Percentiles rank a stretch among this genome's conserved stretches.
Conservation (phyloP, 495 filamentous ascomycete genomes). For the Rostrohypoxylon terebratum region DNA sequence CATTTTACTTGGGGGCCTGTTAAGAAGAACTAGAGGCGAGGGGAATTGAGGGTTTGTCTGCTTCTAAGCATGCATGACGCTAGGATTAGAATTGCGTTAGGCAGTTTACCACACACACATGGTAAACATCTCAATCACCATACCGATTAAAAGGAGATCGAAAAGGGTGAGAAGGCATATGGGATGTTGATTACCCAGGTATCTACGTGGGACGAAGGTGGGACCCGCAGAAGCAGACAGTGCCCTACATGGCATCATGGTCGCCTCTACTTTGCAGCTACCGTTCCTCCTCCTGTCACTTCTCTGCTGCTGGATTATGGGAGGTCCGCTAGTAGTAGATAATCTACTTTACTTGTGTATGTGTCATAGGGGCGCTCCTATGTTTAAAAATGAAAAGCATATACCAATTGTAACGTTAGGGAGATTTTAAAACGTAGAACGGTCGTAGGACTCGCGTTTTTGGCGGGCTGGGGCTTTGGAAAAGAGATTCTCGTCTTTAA, state of each 20-base stretch:
- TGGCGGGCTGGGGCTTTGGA: neutral
- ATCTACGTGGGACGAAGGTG: neutral
- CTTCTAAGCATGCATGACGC: conserved; percentile 4
- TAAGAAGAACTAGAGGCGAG: neutral
- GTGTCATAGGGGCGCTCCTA: conserved; percentile 1
- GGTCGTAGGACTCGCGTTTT: neutral
- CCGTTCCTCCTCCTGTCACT: neutral
- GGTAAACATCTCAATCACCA: neutral
- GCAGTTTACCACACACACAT: conserved; percentile 7
- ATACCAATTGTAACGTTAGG: conserved; percentile 11
- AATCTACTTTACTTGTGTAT: conserved; percentile 9
- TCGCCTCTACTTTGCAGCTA: neutral
- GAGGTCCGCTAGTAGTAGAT: conserved; percentile 9
- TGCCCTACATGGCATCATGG: neutral
- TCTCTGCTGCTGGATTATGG: neutral
- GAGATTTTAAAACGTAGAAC: neutral
- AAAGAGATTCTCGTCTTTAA: neutral
- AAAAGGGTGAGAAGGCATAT: neutral
- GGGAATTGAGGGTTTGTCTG: neutral
- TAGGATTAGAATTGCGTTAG: neutral
- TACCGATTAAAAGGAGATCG: conserved; percentile 2
- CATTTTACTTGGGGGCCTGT: neutral
- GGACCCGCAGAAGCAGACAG: neutral
- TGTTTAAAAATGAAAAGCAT: conserved; percentile 8
- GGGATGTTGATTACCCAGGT: neutral